These are phyloP conservation scores for Fomitopsis betulina DNA, from an alignment of 1,284 basidiomycete genomes.

Conservation along the genomic window DNA sequence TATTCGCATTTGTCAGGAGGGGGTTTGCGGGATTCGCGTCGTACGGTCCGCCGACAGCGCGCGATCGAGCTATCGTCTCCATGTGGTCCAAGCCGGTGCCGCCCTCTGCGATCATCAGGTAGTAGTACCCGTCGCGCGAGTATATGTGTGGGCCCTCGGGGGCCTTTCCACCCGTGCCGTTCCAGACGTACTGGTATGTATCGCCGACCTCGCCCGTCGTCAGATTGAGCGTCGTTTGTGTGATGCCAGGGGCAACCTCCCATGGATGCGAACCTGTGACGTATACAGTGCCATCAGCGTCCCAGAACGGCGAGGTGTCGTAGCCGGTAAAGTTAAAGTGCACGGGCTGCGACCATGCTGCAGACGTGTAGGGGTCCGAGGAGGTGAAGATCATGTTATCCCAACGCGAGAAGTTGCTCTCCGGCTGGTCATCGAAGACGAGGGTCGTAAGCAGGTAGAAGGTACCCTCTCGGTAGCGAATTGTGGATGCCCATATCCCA, in stretches of 20 bases:
- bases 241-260: neutral
- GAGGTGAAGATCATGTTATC: constrained; percentile 1
- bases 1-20: constrained; percentile 1
- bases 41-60: neutral
- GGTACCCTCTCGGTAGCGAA: neutral
- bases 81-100: constrained; percentile 1
- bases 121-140: neutral
- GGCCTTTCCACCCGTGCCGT: neutral
- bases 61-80: neutral
- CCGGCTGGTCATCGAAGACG: neutral
- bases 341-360: neutral
- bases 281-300: neutral
- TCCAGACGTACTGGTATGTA: neutral
- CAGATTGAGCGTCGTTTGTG: neutral
- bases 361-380: neutral
- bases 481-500: neutral
- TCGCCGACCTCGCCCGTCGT: neutral
- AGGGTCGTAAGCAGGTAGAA: constrained; percentile 1
- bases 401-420: neutral
- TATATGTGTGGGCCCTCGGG: constrained; percentile 2
- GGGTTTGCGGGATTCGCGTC: neutral
- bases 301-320: constrained; percentile 1
- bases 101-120: constrained; percentile 2
- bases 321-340: constrained; percentile 1
- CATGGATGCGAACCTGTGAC: neutral